phyloP scores from a whole-genome alignment of 805 yeast species.

The Saturnispora halmiae region DNA sequence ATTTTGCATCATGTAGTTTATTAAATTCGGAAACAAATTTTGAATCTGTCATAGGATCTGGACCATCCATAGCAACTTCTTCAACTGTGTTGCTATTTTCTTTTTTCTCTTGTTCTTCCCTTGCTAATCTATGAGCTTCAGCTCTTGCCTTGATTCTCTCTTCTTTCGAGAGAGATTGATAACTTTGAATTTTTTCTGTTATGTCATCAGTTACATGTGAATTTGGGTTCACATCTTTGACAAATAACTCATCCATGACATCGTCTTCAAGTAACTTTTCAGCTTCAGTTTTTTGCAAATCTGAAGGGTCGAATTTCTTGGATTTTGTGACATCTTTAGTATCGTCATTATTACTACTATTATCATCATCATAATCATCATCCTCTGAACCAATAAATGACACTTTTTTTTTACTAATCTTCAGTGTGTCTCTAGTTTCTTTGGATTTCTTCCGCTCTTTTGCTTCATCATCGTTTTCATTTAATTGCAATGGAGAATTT shows the following conservation, averaged over 20 bases:
- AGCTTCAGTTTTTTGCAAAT: not conserved
- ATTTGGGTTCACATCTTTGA: not conserved
- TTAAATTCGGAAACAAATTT: conserved; percentile 1
- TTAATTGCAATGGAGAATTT: not conserved
- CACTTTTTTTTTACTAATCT: not conserved
- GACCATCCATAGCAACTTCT: not conserved
- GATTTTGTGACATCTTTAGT: not conserved
- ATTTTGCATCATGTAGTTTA: conserved; percentile 9
- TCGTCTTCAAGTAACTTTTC: not conserved
- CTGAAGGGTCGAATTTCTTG: not conserved
- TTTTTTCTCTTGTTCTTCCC: conserved; percentile 7
- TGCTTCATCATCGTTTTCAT: conserved; percentile 7
- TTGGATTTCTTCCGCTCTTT: too few relatives aligned
- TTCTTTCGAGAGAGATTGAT: conserved; percentile 20
- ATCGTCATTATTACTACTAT: not conserved
- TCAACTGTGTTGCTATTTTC: too few relatives aligned
- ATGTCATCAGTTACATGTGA: not conserved
- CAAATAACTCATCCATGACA: conserved; percentile 2
- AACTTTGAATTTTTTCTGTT: conserved; percentile 14
- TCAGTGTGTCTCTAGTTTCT: too few relatives aligned
- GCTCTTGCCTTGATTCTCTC: conserved; percentile 25
- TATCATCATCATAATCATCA: conserved; percentile 5
- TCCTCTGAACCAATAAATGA: conserved; percentile 3
- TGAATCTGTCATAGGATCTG: conserved; percentile 7
- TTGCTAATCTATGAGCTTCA: conserved; percentile 8